phyloP scores from a whole-genome alignment of 306 rosid species.

The Calophaca sinica region DNA sequence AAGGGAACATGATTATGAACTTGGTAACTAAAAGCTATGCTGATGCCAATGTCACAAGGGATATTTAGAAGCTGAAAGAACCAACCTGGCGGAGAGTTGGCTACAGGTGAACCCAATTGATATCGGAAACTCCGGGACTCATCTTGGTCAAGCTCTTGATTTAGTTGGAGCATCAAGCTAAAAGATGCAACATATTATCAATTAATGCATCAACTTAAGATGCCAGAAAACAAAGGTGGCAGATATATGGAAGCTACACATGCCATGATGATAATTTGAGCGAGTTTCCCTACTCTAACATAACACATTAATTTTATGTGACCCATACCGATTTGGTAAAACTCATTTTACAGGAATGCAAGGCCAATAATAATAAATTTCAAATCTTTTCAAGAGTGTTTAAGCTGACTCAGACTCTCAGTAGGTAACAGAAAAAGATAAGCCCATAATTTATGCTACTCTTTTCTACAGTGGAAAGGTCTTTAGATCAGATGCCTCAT shows the following conservation, averaged over 20 bases:
- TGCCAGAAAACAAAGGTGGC: constrained; percentile 34
- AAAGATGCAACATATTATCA: constrained; percentile 37
- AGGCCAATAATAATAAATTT: constrained; percentile 11
- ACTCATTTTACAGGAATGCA: constrained; percentile 7
- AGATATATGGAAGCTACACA: constrained; percentile 23
- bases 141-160: constrained; percentile 96
- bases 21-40: background rate
- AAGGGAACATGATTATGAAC: constrained; percentile 26
- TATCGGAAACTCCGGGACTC: constrained; percentile 77
- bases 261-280: background rate
- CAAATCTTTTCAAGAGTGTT: constrained; percentile 15
- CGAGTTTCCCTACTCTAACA: background rate
- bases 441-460: background rate
- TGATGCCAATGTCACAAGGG: constrained; percentile 18
- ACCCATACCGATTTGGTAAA: background rate
- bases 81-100: constrained; percentile 96
- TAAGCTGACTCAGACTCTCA: constrained; percentile 26
- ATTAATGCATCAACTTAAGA: constrained; percentile 3
- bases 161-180: constrained; percentile 92
- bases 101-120: constrained; percentile 86
- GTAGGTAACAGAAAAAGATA: constrained; percentile 1
- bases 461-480: constrained; percentile 4
- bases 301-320: constrained; percentile 4
- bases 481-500: constrained; percentile 23
- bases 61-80: constrained; percentile 40